Conservation (phyloP, 495 filamentous ascomycete genomes). For the Friedmanniomyces simplex region DNA sequence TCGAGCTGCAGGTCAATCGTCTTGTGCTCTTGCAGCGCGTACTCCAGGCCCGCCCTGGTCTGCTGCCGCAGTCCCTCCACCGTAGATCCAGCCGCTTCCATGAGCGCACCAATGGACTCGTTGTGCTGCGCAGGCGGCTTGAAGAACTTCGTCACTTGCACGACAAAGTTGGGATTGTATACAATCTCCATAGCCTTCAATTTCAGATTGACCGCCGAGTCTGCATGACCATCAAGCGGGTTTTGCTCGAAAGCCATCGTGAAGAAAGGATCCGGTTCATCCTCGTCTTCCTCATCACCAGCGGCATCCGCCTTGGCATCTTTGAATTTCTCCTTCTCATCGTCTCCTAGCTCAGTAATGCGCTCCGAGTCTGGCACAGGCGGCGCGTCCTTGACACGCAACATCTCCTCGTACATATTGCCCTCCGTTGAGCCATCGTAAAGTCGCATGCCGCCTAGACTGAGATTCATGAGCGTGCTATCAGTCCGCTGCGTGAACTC, state of each 20-base stretch:
- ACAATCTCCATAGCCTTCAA: slow-evolving; percentile 93
- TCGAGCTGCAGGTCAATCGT: slow-evolving; percentile 94
- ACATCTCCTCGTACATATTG: slow-evolving; percentile 84
- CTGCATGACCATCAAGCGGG: slow-evolving; percentile 81
- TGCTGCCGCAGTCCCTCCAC: slow-evolving; percentile 91
- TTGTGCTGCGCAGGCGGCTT: slow-evolving; percentile 92
- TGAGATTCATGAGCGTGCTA: slow-evolving; percentile 76
- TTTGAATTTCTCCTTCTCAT: slow-evolving; percentile 21
- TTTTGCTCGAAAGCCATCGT: slow-evolving; percentile 87
- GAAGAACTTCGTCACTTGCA: slow-evolving; percentile 87
- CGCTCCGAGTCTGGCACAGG: slow-evolving; percentile 38
- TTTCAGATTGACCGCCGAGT: slow-evolving; percentile 80
- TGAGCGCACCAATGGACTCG: slow-evolving; percentile 89
- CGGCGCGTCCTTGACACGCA: slow-evolving; percentile 81
- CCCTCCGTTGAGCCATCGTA: slow-evolving; percentile 92
- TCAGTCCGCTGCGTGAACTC: slow-evolving; percentile 80
- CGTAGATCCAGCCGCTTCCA: slow-evolving; percentile 90
- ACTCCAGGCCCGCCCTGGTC: slow-evolving; percentile 89
- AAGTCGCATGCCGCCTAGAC: slow-evolving; percentile 82
- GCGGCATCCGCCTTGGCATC: slow-evolving; percentile 34
- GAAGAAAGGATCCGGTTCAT: slow-evolving; percentile 70
- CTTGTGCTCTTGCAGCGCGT: slow-evolving; percentile 93
- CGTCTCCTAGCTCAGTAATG: slow-evolving; percentile 49
- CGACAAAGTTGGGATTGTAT: slow-evolving; percentile 86
- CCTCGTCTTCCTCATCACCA: slow-evolving; percentile 23